A percentile compares a stretch with the other conserved stretches of the same genome.
Conservation (phyloP, 129 eudicot genomes). For the Scalesia atractyloides region DNA sequence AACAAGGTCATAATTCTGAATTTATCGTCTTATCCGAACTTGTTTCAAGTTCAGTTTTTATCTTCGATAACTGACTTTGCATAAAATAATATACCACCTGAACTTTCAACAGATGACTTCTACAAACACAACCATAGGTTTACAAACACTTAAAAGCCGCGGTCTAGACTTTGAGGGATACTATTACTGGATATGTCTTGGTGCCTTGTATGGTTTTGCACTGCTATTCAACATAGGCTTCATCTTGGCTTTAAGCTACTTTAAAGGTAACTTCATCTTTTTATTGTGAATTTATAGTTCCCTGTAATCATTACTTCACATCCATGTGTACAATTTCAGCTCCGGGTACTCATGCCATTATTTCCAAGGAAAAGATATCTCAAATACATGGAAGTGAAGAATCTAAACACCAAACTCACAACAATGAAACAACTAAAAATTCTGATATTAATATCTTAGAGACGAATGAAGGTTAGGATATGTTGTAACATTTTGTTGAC, state of each 20-base stretch:
- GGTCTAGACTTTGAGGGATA: conserved; percentile 6
- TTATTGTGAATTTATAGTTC: neutral
- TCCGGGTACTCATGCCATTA: conserved; percentile 47
- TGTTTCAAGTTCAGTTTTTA: neutral
- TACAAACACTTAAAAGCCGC: conserved; percentile 6
- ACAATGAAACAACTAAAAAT: conserved; percentile 11
- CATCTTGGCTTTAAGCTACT: conserved; percentile 48
- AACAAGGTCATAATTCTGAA: conserved; percentile 40
- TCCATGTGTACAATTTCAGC: neutral
- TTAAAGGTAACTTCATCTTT: conserved; percentile 36
- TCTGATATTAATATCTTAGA: conserved; percentile 7
- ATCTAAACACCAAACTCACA: conserved; percentile 8
- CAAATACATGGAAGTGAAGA: conserved; percentile 38
- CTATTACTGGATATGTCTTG: conserved; percentile 32
- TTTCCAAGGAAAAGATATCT: conserved; percentile 56
- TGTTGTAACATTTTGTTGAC: too few relatives aligned
- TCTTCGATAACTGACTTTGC: conserved; percentile 3
- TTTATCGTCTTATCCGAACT: too few relatives aligned
- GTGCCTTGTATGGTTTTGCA: conserved; percentile 45
- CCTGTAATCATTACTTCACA: neutral
- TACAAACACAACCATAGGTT: neutral
- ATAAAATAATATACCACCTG: neutral
- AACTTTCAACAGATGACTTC: too few relatives aligned
- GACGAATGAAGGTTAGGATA: conserved; percentile 32
- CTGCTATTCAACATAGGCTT: conserved; percentile 41